Evolutionary conservation across 2,329 filamentous ascomycete species (phyloP).

Genomic region (Geoglossum cookeanum): DNA sequence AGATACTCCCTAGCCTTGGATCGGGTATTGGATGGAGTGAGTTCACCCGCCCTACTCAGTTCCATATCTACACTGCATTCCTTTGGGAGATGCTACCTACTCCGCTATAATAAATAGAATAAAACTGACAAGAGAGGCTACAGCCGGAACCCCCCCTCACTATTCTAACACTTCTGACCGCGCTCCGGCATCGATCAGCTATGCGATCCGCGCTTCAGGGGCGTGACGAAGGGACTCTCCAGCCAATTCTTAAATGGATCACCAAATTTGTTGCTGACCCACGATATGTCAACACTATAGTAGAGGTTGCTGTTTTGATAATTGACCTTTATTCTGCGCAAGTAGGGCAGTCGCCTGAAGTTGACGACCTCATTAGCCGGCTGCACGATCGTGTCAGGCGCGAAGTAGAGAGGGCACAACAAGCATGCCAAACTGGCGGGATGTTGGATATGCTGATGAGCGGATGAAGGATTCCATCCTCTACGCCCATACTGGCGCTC

Average conservation of each 20-base stretch:
- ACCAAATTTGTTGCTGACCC: slow-evolving; percentile 66
- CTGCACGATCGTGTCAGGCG: slow-evolving; percentile 52
- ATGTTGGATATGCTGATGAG: slow-evolving; percentile 69
- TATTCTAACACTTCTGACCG: slow-evolving; percentile 60
- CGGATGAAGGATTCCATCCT: background rate
- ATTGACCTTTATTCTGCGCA: slow-evolving; percentile 77
- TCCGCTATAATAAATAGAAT: background rate
- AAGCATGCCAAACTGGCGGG: slow-evolving; percentile 62
- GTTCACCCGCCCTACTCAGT: background rate
- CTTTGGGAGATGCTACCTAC: background rate
- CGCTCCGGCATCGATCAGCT: slow-evolving; percentile 73
- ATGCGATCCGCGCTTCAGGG: slow-evolving; percentile 61
- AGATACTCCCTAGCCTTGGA: slow-evolving; percentile 65
- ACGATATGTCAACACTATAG: slow-evolving; percentile 59
- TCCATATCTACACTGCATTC: background rate
- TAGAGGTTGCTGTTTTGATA: slow-evolving; percentile 64
- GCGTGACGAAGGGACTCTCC: slow-evolving; percentile 62
- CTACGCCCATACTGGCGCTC: background rate
- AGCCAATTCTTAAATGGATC: slow-evolving; percentile 71
- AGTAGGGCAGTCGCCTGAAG: slow-evolving; percentile 50
- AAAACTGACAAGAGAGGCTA: background rate
- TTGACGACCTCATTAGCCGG: slow-evolving; percentile 49
- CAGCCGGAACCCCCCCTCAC: slow-evolving; percentile 28
- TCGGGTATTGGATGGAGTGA: slow-evolving; percentile 39
- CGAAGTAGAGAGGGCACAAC: slow-evolving; percentile 68